Conservation (phyloP, 768 basidiomycete genomes). For the Boletus tomentosulus region DNA sequence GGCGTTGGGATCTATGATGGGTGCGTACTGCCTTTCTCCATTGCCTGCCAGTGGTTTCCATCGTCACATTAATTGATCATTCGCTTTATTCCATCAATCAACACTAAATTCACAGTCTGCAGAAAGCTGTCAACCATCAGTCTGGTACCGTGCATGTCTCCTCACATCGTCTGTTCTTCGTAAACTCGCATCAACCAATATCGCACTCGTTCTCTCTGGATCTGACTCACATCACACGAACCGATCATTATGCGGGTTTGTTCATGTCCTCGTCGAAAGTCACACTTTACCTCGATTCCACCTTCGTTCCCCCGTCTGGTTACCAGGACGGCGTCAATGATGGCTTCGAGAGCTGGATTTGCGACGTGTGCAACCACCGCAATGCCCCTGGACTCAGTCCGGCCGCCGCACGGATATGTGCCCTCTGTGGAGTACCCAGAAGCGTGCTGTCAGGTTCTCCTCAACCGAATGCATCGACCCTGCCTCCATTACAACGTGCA, state of each 20-base stretch:
- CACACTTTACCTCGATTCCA: constrained; percentile 59
- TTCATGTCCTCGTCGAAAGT: constrained; percentile 89
- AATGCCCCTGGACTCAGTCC: constrained; percentile 78
- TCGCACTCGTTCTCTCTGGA: constrained; percentile 64
- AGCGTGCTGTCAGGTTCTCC: constrained; percentile 29
- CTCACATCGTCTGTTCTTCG: constrained; percentile 82
- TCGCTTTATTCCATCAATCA: constrained; percentile 23
- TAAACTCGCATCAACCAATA: constrained; percentile 49
- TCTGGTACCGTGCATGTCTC: constrained; percentile 69
- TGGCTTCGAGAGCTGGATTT: constrained; percentile 68
- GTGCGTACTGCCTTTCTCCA: constrained; percentile 42
- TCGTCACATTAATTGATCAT: constrained; percentile 18
- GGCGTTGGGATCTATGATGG: constrained; percentile 89
- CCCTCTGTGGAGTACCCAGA: constrained; percentile 78
- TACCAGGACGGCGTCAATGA: constrained; percentile 29
- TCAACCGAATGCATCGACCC: constrained; percentile 30
- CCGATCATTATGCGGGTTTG: constrained; percentile 86
- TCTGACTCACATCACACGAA: constrained; percentile 62
- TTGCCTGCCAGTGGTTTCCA: constrained; percentile 7
- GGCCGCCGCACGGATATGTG: constrained; percentile 63
- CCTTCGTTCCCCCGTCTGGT: constrained; percentile 21
- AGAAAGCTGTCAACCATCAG: constrained; percentile 81
- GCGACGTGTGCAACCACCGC: constrained; percentile 81
- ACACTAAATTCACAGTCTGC: constrained; percentile 49
- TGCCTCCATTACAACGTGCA: constrained; percentile 38